These are phyloP conservation scores for Aspergillus clavatus DNA, from an alignment of 2,329 filamentous ascomycete genomes.

Conservation along the genomic window DNA sequence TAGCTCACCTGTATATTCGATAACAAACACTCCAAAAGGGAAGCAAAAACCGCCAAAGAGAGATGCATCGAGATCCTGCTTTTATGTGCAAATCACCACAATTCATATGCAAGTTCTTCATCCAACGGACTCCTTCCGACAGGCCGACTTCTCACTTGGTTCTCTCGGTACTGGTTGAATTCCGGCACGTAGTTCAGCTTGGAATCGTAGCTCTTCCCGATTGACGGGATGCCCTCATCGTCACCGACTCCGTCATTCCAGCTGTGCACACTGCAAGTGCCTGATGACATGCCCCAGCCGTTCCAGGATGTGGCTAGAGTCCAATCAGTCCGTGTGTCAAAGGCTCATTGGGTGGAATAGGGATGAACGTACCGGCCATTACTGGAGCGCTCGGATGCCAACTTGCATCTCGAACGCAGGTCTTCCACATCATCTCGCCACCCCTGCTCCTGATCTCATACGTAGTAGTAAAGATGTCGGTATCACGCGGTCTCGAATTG, in stretches of 20 bases:
- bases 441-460: constrained; percentile 50
- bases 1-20: no score
- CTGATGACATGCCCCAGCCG: constrained; percentile 65
- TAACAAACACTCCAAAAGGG: no score
- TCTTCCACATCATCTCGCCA: constrained; percentile 62
- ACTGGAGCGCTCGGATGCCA: constrained; percentile 86
- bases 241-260: constrained; percentile 63
- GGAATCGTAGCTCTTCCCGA: constrained; percentile 59
- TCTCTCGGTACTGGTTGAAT: constrained; percentile 36
- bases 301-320: constrained; percentile 72
- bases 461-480: constrained; percentile 50
- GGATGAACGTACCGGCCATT: constrained; percentile 55
- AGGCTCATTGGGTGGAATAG: background rate
- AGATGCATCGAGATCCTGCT: background rate
- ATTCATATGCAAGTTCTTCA: constrained; percentile 5
- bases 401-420: constrained; percentile 79
- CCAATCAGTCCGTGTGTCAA: background rate
- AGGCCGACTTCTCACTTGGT: background rate
- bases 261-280: constrained; percentile 72
- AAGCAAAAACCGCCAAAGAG: no score
- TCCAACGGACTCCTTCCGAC: constrained; percentile 8
- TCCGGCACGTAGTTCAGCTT: constrained; percentile 49
- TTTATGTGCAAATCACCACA: constrained; percentile 6
- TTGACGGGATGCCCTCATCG: constrained; percentile 59
- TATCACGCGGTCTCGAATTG: constrained; percentile 53